These are phyloP conservation scores for Backusella macrospora DNA, from an alignment of 192 early-diverging fungal species.

Conservation along the genomic window DNA sequence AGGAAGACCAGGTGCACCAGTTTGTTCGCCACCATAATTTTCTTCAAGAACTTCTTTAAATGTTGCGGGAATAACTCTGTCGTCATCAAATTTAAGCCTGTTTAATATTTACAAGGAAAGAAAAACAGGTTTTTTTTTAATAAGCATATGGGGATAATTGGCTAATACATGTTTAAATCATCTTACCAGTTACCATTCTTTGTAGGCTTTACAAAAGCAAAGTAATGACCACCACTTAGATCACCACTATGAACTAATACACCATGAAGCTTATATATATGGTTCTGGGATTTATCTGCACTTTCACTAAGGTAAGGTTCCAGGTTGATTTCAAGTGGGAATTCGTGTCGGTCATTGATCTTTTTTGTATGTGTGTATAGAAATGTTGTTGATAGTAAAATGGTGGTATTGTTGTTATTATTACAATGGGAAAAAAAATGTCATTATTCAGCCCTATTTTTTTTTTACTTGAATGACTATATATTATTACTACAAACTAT, in stretches of 20 bases:
- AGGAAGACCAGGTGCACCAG: conserved; percentile 37
- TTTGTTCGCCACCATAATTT: conserved; percentile 86
- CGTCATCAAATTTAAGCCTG: conserved; percentile 91
- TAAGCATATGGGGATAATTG: background rate
- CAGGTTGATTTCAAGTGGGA: conserved; percentile 84
- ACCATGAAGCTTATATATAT: conserved; percentile 85
- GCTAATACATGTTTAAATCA: background rate
- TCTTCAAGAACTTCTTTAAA: conserved; percentile 89
- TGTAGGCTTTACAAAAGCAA: conserved; percentile 83
- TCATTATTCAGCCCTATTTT: background rate
- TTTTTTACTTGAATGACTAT: background rate
- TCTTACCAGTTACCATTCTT: conserved; percentile 72
- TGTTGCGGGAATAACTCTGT: conserved; percentile 82
- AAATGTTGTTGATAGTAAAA: background rate
- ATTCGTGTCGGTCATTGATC: conserved; percentile 98
- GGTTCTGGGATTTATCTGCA: conserved; percentile 63
- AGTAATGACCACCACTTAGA: conserved; percentile 92
- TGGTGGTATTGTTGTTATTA: background rate
- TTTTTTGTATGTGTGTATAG: conserved; percentile 4
- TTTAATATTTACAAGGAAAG: background rate
- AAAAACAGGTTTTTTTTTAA: background rate
- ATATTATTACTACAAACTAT: background rate
- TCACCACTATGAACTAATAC: conserved; percentile 97
- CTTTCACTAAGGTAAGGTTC: conserved; percentile 73
- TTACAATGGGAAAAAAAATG: background rate